Evolutionary conservation across 129 eudicot species (phyloP), one percentile per base, ranked within the genome.

Genomic region (Centaurea solstitialis): DNA sequence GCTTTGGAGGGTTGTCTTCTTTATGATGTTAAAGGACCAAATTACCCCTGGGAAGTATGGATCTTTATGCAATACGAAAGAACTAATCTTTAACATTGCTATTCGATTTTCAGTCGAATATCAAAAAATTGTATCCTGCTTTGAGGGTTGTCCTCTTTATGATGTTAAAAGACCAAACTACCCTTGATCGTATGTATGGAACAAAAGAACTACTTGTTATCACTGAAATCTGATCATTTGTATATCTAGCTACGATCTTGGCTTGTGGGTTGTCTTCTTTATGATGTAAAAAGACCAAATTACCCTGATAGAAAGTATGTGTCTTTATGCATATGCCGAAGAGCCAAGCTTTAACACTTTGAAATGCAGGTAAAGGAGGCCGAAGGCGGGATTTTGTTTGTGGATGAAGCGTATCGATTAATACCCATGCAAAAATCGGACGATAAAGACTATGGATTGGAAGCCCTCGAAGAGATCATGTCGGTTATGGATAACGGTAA

Each of bases 381-480:
- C 7, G 93, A 86, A 68, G 98, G 99, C 1, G 99, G 98, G 23
- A 92, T 95, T 38, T 81, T 95, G 12, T 95, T 95, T 80, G 97
- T 95, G 47, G 99, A 95, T 79, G 99, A 95, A 83, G 99, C 99
- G 15, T 95, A 95, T 76, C 89, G 97, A 50, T 81, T 95, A 67
- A 86, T 90, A 77, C 97, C 97, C 5, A 81, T 84, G 90, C 93
- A 92, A 61, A 86, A 88, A 35, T 76, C 97, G 7, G 98, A 92
- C 53, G 93, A 89, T 45, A 85, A 86, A 67, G 99, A 95, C 66
- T 92, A 92, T 57, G 99, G 98, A 5, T 84, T 91, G 76, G 99
- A 95, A 85, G 99, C 99, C n/a, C 86, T 95, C 67, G 99, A 95
- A 81, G 99, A 95, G 87, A 93, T 95, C 33, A 93, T 95, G 98